Evolutionary conservation across 805 yeast genomes (phyloP), one percentile per base, ranked within the genome.

Genomic region (Saccharomycopsis malanga): DNA sequence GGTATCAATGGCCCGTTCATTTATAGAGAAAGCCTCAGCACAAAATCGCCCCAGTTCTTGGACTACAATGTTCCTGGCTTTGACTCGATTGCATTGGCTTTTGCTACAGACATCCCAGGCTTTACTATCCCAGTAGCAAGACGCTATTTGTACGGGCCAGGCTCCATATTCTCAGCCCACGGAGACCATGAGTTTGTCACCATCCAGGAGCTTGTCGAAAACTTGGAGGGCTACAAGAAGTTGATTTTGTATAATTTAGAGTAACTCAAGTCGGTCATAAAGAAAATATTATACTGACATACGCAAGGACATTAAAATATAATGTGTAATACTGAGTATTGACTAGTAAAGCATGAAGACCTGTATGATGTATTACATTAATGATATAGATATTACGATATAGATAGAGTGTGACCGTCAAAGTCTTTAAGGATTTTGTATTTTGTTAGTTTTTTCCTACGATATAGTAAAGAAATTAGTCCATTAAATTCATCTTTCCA

Each of bases 21-120:
- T 2, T 14, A 22, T 39, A 23, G 27, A 24, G 27, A 25, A 17
- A 36, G 23, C 17, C 14, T 49, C 10, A 10, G 17, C 32, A 29
- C 36, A 2, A 46, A 49, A 35, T 35, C 38, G 3, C 79, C 82
- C 3, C 68, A 67, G 15, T 66, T 64, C 48, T 67, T 77, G 53
- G 82, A 81, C 57, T 71, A 68, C 58, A 68, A 79, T 5, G 79
- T 81, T 4, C 77, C 79, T n/a, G 87, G 85, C 0, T 82, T 81
- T 54, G 83, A 80, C 3, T 63, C 68, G 14, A 62, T 68, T 17
- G 63, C 72, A 4, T 60, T 73, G 52, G 73, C 79, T 1, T 77
- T 75, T 32, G 49, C 39, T n/a, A 49, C 53, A 12, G 53, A 45
- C 35, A 41, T 49, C 30, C 53, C 53, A 4, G 44, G 22, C n/a